phyloP scores from a whole-genome alignment of 2,329 filamentous ascomycete genomes.

The Alternaria arbusti region DNA sequence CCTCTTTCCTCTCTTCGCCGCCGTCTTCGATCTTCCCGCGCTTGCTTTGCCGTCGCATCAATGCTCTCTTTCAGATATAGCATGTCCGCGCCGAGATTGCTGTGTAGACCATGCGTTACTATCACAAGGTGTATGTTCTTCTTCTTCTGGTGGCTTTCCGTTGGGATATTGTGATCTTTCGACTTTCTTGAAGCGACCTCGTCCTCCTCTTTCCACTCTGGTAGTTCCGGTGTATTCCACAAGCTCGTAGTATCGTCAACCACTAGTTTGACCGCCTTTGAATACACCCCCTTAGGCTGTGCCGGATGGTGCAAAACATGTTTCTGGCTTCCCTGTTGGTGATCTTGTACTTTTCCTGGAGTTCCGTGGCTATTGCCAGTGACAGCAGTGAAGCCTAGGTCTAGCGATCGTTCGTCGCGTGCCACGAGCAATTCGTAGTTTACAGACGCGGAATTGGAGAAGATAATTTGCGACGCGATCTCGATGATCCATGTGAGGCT shows the following conservation, averaged over 20 bases:
- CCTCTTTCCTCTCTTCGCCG: conserved; percentile 53
- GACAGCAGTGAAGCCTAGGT: conserved; percentile 66
- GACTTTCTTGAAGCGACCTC: conserved; percentile 33
- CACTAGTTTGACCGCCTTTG: conserved; percentile 75
- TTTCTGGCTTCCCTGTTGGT: conserved; percentile 70
- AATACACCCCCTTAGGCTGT: conserved; percentile 80
- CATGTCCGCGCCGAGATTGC: conserved; percentile 96
- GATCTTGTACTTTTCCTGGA: conserved; percentile 74
- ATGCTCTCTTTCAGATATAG: conserved; percentile 97
- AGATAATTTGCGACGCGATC: conserved; percentile 89
- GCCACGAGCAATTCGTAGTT: conserved; percentile 87
- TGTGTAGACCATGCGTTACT: conserved; percentile 92
- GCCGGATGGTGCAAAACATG: conserved; percentile 60
- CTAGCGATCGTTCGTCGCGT: conserved; percentile 82
- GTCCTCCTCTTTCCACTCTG: conserved; percentile 61
- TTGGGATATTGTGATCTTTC: conserved; percentile 29
- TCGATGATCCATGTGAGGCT: conserved; percentile 88
- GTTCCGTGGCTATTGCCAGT: conserved; percentile 58
- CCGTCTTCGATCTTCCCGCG: conserved; percentile 70
- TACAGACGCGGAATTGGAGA: conserved; percentile 86
- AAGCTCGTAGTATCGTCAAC: conserved; percentile 88
- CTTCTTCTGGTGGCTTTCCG: conserved; percentile 56
- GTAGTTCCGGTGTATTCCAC: conserved; percentile 91
- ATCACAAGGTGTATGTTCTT: conserved; percentile 91
- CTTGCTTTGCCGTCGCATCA: conserved; percentile 78